Base-by-base conservation (phyloP, 2,329 filamentous ascomycete species). In the Colletotrichum melonis region DNA sequence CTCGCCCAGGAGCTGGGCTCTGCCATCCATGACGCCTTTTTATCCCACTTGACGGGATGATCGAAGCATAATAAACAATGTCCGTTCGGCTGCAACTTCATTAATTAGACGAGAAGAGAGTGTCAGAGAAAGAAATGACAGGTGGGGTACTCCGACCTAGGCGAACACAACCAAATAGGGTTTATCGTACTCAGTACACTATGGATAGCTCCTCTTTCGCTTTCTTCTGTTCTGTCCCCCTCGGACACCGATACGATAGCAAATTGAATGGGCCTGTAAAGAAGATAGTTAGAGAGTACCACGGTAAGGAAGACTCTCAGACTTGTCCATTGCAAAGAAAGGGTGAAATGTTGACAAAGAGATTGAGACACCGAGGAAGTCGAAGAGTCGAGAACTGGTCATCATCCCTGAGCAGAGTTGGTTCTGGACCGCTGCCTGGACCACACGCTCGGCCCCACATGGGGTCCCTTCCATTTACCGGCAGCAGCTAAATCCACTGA, bases 101-200 rank as follows among this genome's bases (percentile, higher is more conserved):
- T 54, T 19, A 7, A 55, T 54, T 63, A 52, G 42, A 52, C 60
- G 60, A 63, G 59, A 30, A 46, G 26, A 46, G 26, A 57, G 26
- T 26, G 60, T 63, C 60, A 38, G 46, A 63, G 62, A 54, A 54
- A 59, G 62, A 63, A 26, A 63, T 63, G 62, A 63, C 11, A 54
- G 62, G 62, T 55, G 62, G 46, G 28, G 59, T 26, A 8, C 46
- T 22, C 46, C 14, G 46, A 30, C 12, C 19, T 22, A 35, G 30
- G 30, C 42, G 26, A 52, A 19, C 28, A 35, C 16, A n/a, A 24
- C 30, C 12, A 35, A 35, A 26, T 11, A 55, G 46, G 28, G 49
- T 54, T 26, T 5, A 2, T 22, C 8, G 28, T 22, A 5, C 42
- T 9, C 19, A 9, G 7, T n/a, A 22, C 19, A 16, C 12, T 12